phyloP scores from a whole-genome alignment of 441 rosid genomes.

The Codiaeum variegatum region DNA sequence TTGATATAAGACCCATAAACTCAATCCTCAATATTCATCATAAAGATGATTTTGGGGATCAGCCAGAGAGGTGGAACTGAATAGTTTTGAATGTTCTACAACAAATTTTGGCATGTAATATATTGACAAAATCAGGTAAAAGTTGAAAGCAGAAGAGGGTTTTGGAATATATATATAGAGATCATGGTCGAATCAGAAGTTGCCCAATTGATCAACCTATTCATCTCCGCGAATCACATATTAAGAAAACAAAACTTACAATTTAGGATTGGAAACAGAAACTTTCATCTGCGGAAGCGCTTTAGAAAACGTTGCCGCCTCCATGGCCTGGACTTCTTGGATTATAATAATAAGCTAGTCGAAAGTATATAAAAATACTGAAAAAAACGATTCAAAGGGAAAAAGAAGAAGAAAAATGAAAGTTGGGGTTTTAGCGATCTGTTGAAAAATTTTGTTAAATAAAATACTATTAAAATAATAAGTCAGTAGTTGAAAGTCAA shows the following conservation, averaged over 20 bases:
- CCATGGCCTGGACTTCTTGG: conserved; percentile 22
- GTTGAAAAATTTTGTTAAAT: neutral
- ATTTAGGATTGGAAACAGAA: conserved; percentile 18
- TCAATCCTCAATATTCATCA: no score
- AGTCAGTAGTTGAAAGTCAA: neutral
- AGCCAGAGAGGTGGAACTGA: no score
- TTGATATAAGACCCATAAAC: no score
- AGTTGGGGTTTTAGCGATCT: no score
- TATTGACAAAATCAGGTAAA: neutral
- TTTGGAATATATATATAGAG: neutral
- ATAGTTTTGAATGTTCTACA: no score
- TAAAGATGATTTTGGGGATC: no score
- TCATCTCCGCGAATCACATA: neutral
- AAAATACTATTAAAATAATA: neutral
- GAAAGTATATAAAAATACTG: neutral
- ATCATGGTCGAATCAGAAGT: neutral
- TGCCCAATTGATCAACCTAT: neutral
- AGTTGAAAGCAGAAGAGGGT: neutral
- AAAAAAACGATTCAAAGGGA: neutral
- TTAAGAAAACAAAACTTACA: conserved; percentile 2
- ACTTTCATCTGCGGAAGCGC: conserved; percentile 15
- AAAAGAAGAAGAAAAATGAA: neutral
- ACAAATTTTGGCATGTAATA: no score
- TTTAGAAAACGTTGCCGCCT: conserved; percentile 21
- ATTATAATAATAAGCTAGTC: neutral